Evolutionary conservation across 225 moss, liverwort and hornwort genomes (phyloP), one percentile per base, ranked within the genome.

Genomic region (Lunularia cruciata): DNA sequence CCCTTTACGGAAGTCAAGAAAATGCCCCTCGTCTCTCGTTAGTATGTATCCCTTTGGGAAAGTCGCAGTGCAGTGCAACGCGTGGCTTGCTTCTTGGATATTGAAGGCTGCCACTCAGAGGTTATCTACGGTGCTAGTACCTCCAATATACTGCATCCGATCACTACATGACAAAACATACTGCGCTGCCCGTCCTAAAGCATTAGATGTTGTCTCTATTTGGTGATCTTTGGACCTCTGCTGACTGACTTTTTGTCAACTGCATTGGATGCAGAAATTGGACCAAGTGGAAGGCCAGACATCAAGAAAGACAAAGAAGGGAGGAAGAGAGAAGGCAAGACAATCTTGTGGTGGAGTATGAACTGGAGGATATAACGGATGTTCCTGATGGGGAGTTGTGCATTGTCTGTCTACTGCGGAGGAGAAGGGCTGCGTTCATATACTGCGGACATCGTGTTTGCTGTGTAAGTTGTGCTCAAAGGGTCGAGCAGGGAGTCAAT

Each of bases 381-480:
- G 83, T 95, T 18, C 90, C 77, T 8, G 83, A 90, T 68, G 86
- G 90, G 11, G 86, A 92, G 49, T 58, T 95, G 8, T 90, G 92
- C 73, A 83, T 88, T 47, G 84, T 92, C 0, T 90, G 86, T 67
- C 79, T 95, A 19, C 64, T 87, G 32, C 76, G 81, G 11, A 77
- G 79, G 62, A 80, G 83, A 69, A 73, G 72, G 25, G 87, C 69
- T 19, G 81, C 80, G 8, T 95, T 92, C 61, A 87, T 90, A 15
- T 77, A 74, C 60, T 92, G 83, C 63, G 86, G 86, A 39, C 80
- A 90, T 60, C 77, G 81, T 35, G 83, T 88, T 23, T 95, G 84
- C 70, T 92, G 86, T 78, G 83, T 88, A 22, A 78, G 73, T 71
- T 95, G 95, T 81, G 90, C 83, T 27, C 88, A 84, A 75, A 82